Evolutionary conservation across 208 protist genomes (phyloP), one percentile per base, ranked within the genome.

Genomic region (Herpetomonas samuelpessoai): DNA sequence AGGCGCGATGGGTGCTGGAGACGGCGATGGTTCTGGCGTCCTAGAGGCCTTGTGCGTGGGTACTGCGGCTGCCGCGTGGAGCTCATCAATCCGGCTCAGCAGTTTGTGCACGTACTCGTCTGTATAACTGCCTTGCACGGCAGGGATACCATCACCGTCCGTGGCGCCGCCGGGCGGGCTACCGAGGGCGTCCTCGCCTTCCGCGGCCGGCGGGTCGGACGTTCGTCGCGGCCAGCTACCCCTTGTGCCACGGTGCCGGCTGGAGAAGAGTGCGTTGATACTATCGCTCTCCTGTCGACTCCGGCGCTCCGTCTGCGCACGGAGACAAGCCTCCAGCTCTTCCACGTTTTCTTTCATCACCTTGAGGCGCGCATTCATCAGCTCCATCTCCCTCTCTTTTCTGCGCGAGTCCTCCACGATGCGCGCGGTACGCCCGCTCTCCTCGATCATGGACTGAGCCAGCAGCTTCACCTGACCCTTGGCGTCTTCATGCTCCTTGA

Each of bases 391-490:
- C 7, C 67, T 77, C 30, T 86, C 71, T 49, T 83, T 65, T 35
- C 66, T 67, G 21, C 63, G 72, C 19, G 51, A 73, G 7, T 61
- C 25, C 26, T 81, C 74, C 1, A 88, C 57, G 51, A 83, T 71
- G 0, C 68, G 46, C 4, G 83, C 61, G 16, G 76, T 84, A 16
- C 90, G 81, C 1, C 74, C 63, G 21, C 75, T 74, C 44, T 93
- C 84, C 58, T 93, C 84, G 51, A 86, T 79, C 69, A 96, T 80
- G 9, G 78, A 55, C n/a, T 74, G 67, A 29, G 79, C 71, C 19
- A 96, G 60, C 57, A 96, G 62, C 62, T 82, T 86, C 29, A 82
- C 75, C 39, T 76, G 74, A 35, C 86, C 66, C 69, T 81, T 68
- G 24, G 76, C 76, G 25, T 89, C 84, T 7, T 76, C 64, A 52